phyloP scores from a whole-genome alignment of 2,329 filamentous ascomycete species.

The Penicillium carneum region DNA sequence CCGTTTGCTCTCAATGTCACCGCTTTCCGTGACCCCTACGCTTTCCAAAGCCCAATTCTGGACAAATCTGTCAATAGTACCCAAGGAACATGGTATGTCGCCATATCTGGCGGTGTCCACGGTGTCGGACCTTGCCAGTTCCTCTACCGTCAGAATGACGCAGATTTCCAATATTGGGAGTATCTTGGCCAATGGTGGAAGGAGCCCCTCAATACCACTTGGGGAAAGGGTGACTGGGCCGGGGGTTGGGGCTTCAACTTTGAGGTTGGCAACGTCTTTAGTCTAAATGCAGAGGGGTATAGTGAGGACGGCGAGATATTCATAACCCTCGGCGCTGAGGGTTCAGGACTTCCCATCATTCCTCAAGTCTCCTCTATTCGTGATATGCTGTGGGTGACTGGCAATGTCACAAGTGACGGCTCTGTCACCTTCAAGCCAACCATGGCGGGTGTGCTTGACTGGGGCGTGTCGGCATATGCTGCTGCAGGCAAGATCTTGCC shows the following conservation, averaged over 20 bases:
- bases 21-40: conserved; percentile 32
- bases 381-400: conserved; percentile 32
- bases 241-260: conserved; percentile 34
- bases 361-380: conserved; percentile 27
- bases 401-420: conserved; percentile 18
- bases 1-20: conserved; percentile 30
- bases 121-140: conserved; percentile 26
- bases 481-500: conserved; percentile 32
- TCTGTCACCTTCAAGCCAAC: conserved; percentile 24
- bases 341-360: conserved; percentile 21
- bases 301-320: conserved; percentile 28
- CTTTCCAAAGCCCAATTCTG: conserved; percentile 26
- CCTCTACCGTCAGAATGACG: conserved; percentile 29
- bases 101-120: conserved; percentile 32
- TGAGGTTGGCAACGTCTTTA: conserved; percentile 29
- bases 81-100: conserved; percentile 29
- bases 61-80: conserved; percentile 20
- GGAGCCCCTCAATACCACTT: conserved; percentile 29
- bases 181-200: conserved; percentile 34
- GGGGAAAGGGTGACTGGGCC: conserved; percentile 33
- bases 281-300: conserved; percentile 28
- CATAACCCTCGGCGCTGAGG: conserved; percentile 29
- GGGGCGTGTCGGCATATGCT: conserved; percentile 29
- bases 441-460: conserved; percentile 34
- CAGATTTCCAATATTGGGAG: conserved; percentile 31